Evolutionary conservation across 192 early-diverging fungal species (phyloP), one percentile per base, ranked within the genome.

Genomic region (Backusella macrospora): DNA sequence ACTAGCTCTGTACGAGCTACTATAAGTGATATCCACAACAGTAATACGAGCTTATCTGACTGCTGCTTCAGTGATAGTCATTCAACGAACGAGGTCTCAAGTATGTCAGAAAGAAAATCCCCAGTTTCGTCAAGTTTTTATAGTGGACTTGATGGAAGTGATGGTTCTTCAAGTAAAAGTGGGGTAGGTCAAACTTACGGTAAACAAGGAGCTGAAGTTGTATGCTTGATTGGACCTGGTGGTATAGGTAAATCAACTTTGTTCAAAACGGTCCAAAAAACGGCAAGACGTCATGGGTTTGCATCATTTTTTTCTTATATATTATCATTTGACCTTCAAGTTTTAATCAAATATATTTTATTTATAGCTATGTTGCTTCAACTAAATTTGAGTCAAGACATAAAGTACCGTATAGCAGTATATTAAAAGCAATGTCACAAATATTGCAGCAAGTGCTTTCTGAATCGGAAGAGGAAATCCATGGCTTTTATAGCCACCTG

Each of bases 391-490:
- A 79, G 47, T 52, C 49, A 16, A 70, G 78, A 10, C 73, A 74
- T 23, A 64, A 72, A 59, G 62, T 59, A 45, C 78, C 78, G 10
- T 79, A 75, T 67, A 68, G 73, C 14, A 72, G 73, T 29, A 75
- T 79, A 39, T 48, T 74, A 21, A 69, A 67, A 23, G 75, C 67
- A 46, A 46, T 79, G n/a, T 79, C 78, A 14, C 73, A 75, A 68
- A 75, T 79, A 15, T 62, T 79, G 34, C 73, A 74, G 13, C 78
- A 79, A 68, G 67, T 79, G 26, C 49, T 79, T 44, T 75, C 78
- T 4, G 73, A 79, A 66, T 75, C 78, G 0, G 68, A 65, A 40
- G 78, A 74, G 6, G 75, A 76, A 55, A 76, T 72, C 26, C 65
- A 44, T 7, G 49, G 46, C 23, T 67, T 79, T 16, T 69, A 75